These are phyloP conservation scores for Pneumocystis oryctolagi DNA, from an alignment of 1,139 yeast genomes.

Conservation along the genomic window DNA sequence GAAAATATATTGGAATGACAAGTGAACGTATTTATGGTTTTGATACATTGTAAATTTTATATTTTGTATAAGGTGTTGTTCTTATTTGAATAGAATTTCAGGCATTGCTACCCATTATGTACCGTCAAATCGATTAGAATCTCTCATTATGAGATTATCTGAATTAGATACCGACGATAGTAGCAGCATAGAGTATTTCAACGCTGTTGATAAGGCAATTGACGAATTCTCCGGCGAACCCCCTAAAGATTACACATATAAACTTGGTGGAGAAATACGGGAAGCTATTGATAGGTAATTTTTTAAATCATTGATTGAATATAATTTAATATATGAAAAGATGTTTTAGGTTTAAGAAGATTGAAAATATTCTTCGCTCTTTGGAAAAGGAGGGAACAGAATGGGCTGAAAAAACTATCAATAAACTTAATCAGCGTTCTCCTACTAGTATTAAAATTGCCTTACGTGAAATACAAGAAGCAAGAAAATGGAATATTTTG, in stretches of 20 bases:
- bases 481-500: slow-evolving; percentile 43
- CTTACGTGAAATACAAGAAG: slow-evolving; percentile 51
- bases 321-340: neutral
- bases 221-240: slow-evolving; percentile 63
- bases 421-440: slow-evolving; percentile 46
- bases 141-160: slow-evolving; percentile 38
- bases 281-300: slow-evolving; percentile 39
- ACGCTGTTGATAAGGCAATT: slow-evolving; percentile 47
- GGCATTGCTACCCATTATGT: slow-evolving; percentile 90
- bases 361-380: slow-evolving; percentile 47
- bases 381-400: slow-evolving; percentile 40
- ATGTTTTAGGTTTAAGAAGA: slow-evolving; percentile 45
- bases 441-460: slow-evolving; percentile 69
- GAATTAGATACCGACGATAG: slow-evolving; percentile 19
- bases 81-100: slow-evolving; percentile 21
- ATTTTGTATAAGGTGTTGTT: slow-evolving; percentile 18
- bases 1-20: slow-evolving; percentile 74
- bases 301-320: neutral
- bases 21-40: slow-evolving; percentile 64
- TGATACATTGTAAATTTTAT: slow-evolving; percentile 40
- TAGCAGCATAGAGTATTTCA: slow-evolving; percentile 30
- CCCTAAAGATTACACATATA: slow-evolving; percentile 50
- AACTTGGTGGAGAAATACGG: slow-evolving; percentile 42
- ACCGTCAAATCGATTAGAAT: slow-evolving; percentile 46
- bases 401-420: slow-evolving; percentile 50